Percentiles rank a stretch among this genome's conserved stretches.
phyloP scores from a whole-genome alignment of 257 asterid species.

The Solanum tacnaense region DNA sequence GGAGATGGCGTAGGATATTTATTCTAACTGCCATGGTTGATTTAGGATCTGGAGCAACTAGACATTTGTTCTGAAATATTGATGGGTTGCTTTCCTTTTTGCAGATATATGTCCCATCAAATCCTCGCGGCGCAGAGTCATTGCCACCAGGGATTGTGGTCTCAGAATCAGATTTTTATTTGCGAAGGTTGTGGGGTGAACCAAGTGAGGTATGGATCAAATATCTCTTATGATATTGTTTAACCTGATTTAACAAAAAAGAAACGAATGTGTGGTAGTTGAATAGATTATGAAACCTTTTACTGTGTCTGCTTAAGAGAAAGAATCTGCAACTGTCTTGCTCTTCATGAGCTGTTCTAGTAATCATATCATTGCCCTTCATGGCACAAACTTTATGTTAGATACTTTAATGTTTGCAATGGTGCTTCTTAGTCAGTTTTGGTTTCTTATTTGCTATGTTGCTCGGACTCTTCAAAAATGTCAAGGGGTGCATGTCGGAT shows the following conservation, averaged over 20 bases:
- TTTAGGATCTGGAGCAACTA: neutral
- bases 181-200: constrained; percentile 98
- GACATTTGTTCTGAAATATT: neutral
- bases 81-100: neutral
- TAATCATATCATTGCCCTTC: neutral
- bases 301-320: neutral
- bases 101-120: constrained; percentile 86
- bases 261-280: neutral
- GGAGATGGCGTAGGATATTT: neutral
- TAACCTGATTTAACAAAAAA: neutral
- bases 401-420: neutral
- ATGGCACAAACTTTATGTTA: neutral
- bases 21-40: neutral
- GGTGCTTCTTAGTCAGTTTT: neutral
- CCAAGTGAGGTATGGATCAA: constrained; percentile 66
- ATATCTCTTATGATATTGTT: neutral
- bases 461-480: too few relatives aligned
- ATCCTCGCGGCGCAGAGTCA: constrained; percentile 98
- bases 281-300: neutral
- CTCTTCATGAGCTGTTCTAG: neutral
- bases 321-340: neutral
- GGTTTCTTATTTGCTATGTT: neutral
- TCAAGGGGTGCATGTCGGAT: too few relatives aligned
- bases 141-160: constrained; percentile 97
- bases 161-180: constrained; percentile 76